phyloP scores from a whole-genome alignment of 2,329 filamentous ascomycete species.

The Fusarium sp. region DNA sequence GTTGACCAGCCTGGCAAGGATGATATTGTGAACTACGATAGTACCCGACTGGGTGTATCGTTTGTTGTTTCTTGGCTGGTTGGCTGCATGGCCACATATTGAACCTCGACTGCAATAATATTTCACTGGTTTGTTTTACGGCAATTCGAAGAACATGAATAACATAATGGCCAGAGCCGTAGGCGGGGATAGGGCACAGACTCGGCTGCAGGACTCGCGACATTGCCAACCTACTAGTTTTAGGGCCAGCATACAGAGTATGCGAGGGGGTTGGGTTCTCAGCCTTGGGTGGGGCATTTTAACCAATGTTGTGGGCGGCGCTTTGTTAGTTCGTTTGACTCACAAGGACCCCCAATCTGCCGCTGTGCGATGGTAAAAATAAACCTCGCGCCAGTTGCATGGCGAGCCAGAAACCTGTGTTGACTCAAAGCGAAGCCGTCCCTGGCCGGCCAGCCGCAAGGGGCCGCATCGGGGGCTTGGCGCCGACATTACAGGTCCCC shows the following conservation, averaged over 20 bases:
- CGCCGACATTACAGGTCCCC: conserved; percentile 14
- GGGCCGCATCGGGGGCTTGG: conserved; percentile 35
- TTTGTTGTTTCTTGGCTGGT: conserved; percentile 10
- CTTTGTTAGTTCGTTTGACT: conserved; percentile 43
- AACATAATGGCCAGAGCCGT: conserved; percentile 15
- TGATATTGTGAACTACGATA: conserved; percentile 10
- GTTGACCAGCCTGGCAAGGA: conserved; percentile 18
- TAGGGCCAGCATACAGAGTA: conserved; percentile 36
- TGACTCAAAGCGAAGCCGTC: conserved; percentile 46
- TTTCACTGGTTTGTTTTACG: background rate
- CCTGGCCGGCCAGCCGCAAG: conserved; percentile 44
- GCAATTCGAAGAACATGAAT: background rate
- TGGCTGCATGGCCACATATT: background rate
- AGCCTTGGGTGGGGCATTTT: conserved; percentile 28
- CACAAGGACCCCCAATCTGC: conserved; percentile 35
- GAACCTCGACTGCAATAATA: background rate
- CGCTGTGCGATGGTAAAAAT: conserved; percentile 48
- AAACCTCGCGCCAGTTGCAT: conserved; percentile 42
- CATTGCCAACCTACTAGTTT: conserved; percentile 36
- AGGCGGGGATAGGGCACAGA: conserved; percentile 28
- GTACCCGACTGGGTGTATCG: conserved; percentile 3
- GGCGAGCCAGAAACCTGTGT: conserved; percentile 35
- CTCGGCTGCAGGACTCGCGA: conserved; percentile 40
- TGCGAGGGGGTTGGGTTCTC: conserved; percentile 47
- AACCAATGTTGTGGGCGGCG: conserved; percentile 32